Evolutionary conservation across 1,139 yeast genomes (phyloP), one percentile per base, ranked within the genome.

Genomic region (Candida glucosophila): DNA sequence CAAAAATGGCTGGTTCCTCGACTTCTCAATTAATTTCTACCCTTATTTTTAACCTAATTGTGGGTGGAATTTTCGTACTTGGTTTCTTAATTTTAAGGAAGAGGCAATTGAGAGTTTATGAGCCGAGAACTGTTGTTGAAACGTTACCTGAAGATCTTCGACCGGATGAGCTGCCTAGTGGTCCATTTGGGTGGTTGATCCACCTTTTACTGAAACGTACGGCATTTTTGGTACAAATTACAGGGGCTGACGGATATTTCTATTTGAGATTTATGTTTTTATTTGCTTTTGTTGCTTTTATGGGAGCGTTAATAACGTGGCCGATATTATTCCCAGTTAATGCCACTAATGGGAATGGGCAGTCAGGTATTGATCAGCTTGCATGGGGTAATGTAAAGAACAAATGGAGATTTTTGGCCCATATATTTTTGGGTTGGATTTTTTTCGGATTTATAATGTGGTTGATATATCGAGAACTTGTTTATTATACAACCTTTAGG

Each of bases 211-310:
- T 49, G 8, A 73, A 74, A 38, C 74, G 80, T 2, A 90, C 80
- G 37, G 44, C 77, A 2, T 82, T 68, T 46, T 54, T 85, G 29
- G 67, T 90, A 35, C 82, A 81, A 43, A 85, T 81, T 38, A 67
- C 85, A 16, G 93, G 95, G 22, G 52, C 83, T 8, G 97, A 88
- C 51, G 96, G 95, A 10, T 90, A 85, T 54, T 76, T 86, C 41
- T 88, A 82, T 46, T 52, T 83, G 28, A 66, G 98, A 37, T 90
- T 77, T 49, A 49, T 90, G 33, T 72, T 78, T 29, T 65, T 82
- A 26, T 67, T 81, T 31, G 61, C 73, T 15, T 50, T 68, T 11
- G 49, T 82, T 25, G 70, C 81, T 15, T 43, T 76, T 6, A 44
- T 76, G 8, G 92, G 93, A 2, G 72, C 82, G 29, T 36, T 80